Conservation (phyloP, 306 rosid genomes). For the Vigna mungo region DNA sequence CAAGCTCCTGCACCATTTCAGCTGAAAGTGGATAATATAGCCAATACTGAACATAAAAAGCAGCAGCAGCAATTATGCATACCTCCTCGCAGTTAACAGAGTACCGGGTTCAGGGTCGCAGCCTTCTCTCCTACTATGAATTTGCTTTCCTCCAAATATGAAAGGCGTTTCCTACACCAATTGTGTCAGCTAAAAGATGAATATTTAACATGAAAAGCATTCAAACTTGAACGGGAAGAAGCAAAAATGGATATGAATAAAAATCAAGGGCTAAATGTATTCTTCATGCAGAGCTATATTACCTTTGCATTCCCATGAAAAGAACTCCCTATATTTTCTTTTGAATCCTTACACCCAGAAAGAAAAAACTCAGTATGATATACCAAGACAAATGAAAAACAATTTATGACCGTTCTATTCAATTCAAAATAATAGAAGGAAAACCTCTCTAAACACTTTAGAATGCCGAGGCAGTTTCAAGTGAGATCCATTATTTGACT, state of each 20-base stretch:
- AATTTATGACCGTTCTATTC: constrained; percentile 25
- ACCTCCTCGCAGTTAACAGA: constrained; percentile 60
- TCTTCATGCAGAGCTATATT: constrained; percentile 35
- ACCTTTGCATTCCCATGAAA: constrained; percentile 72
- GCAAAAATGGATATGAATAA: background rate
- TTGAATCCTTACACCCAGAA: constrained; percentile 80
- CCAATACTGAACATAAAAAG: constrained; percentile 24
- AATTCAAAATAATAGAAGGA: constrained; percentile 49
- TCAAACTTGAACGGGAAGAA: background rate
- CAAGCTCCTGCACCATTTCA: constrained; percentile 63
- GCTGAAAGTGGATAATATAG: constrained; percentile 16
- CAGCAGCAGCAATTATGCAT: constrained; percentile 25
- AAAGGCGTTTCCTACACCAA: constrained; percentile 61
- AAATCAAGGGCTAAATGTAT: constrained; percentile 19
- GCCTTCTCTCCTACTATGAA: constrained; percentile 51
- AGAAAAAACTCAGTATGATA: constrained; percentile 56
- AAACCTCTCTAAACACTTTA: constrained; percentile 65
- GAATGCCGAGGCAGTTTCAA: constrained; percentile 52
- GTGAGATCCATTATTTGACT: constrained; percentile 56
- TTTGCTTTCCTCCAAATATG: constrained; percentile 61
- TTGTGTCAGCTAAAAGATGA: constrained; percentile 49
- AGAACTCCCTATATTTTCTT: constrained; percentile 79
- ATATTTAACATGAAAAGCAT: constrained; percentile 16
- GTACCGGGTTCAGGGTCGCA: constrained; percentile 51
- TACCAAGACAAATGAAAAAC: constrained; percentile 22